phyloP scores from a whole-genome alignment of 495 filamentous ascomycete genomes.

The Aspergillus sparsus region DNA sequence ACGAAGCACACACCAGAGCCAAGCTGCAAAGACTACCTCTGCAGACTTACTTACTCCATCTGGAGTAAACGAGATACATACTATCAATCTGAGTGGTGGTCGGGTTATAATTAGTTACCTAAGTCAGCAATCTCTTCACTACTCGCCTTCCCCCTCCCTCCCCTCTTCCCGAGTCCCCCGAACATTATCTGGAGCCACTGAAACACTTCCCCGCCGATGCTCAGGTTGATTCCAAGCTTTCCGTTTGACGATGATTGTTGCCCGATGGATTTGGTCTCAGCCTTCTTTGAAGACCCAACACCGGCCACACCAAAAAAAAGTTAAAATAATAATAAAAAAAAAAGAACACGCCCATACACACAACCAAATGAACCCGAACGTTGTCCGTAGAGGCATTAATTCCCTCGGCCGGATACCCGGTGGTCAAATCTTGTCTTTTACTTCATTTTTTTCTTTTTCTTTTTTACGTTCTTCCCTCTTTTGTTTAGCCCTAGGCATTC shows the following conservation, averaged over 20 bases:
- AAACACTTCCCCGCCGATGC: not conserved
- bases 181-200: not conserved
- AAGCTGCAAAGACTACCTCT: conserved; percentile 14
- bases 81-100: conserved; percentile 4
- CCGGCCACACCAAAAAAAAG: too few relatives aligned
- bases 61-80: conserved; percentile 10
- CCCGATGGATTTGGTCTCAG: conserved; percentile 11
- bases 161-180: too few relatives aligned
- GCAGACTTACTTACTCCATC: conserved; percentile 6
- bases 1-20: conserved; percentile 4
- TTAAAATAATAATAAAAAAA: too few relatives aligned
- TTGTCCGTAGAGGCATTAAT: not conserved
- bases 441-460: not conserved
- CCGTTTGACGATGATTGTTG: conserved; percentile 14
- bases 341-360: too few relatives aligned
- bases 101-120: conserved; percentile 3
- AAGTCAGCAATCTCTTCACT: conserved; percentile 1
- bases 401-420: conserved; percentile 6
- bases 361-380: not conserved
- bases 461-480: too few relatives aligned
- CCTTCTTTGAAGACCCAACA: conserved; percentile 15
- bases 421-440: conserved; percentile 8
- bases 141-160: not conserved
- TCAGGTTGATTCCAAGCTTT: conserved; percentile 11
- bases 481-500: not conserved